Percentiles rank a stretch among this genome's conserved stretches.
Evolutionary conservation across 2,329 filamentous ascomycete genomes (phyloP).

Genomic region (Fusarium cicatricum): DNA sequence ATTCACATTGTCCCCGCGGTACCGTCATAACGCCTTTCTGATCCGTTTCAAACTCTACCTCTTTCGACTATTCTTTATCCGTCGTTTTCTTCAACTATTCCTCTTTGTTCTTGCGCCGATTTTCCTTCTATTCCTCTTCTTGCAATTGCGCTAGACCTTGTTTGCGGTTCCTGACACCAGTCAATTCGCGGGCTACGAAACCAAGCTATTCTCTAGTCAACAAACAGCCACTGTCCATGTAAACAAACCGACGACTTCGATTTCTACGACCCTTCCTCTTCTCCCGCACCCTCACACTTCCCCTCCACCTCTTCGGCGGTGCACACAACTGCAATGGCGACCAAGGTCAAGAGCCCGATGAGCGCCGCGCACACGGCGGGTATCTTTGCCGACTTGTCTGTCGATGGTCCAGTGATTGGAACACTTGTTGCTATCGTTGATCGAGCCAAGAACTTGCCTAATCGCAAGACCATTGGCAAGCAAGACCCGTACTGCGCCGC

Average conservation of each 20-base stretch:
- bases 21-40: conserved; percentile 18
- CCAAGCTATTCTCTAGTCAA: conserved; percentile 25
- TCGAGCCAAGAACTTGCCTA: conserved; percentile 95
- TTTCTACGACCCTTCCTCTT: conserved; percentile 2
- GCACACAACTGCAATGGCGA: conserved; percentile 53
- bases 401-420: conserved; percentile 92
- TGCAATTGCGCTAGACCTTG: conserved; percentile 16
- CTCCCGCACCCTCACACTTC: neutral
- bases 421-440: conserved; percentile 93
- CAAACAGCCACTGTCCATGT: conserved; percentile 35
- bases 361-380: conserved; percentile 83
- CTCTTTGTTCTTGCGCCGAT: conserved; percentile 10
- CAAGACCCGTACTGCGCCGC: conserved; percentile 98
- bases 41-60: conserved; percentile 20
- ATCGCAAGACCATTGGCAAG: conserved; percentile 96
- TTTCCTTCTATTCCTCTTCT: conserved; percentile 16
- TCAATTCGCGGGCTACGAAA: conserved; percentile 24
- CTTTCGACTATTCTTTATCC: conserved; percentile 23
- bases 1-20: conserved; percentile 3
- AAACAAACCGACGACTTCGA: conserved; percentile 33
- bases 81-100: conserved; percentile 13
- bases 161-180: conserved; percentile 26
- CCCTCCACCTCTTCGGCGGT: conserved; percentile 7
- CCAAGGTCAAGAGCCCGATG: conserved; percentile 65
- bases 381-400: conserved; percentile 92